Base-by-base conservation (phyloP, 371 early-diverging fungal genomes). In the Choanephora cucurbitarum region DNA sequence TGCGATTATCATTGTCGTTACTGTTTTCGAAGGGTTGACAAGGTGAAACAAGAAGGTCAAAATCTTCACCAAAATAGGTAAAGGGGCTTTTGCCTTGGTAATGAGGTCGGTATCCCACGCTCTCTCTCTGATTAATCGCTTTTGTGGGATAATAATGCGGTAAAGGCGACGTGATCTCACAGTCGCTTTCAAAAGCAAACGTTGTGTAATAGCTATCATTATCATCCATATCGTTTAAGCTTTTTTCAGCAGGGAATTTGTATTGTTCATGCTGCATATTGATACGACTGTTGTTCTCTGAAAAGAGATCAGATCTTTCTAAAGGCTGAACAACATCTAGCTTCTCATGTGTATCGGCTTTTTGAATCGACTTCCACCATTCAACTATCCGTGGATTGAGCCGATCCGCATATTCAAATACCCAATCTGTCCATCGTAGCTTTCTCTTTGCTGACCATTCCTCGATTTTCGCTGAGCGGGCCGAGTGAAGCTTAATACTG, bases 351-450 rank as follows among this genome's bases (percentile, higher is more conserved):
- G n/a, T 3, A 2, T 17, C 18, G 1, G 3, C 18, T 42, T 42
- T 17, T 23, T 50, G 39, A 19, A 54, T 37, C 3, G 49, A 54
- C 18, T 48, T 44, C 60, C 60, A 60, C 60, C 60, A 60, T 19
- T 28, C 14, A 13, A 45, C 31, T 44, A 45, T 23, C n/a, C 37
- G 44, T 15, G 54, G 46, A 39, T n/a, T 24, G 4, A 54, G 37
- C 10, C 13, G 37, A 37, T 37, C 28, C 17, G 14, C 6, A 6
- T 22, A 17, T 32, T 58, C 46, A 40, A 40, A 41, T 9, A 55
- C 41, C 61, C 61, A 61, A 51, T 61, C 48, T 23, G 21, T 33
- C 61, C 61, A 61, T 50, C 44, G 23, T 44, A 19, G 40, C 2
- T 55, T 24, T 23, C 28, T 34, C 34, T 49, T 33, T 34, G 34